Conservation (phyloP, 306 rosid genomes). For the Abrus pulchellus region DNA sequence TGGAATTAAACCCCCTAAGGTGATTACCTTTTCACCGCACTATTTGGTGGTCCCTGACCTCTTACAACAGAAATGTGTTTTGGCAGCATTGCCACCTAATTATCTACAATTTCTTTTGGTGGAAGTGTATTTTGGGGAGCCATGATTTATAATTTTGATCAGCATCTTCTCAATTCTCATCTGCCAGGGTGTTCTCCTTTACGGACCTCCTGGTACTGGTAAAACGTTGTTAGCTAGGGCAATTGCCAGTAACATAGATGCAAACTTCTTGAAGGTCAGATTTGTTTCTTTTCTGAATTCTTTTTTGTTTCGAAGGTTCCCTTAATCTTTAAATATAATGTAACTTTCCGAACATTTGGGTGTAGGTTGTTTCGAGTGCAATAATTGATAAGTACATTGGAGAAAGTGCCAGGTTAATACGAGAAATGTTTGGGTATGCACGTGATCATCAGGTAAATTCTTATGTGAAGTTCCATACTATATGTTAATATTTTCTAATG, state of each 20-base stretch:
- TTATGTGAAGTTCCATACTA: slow-evolving; percentile 23
- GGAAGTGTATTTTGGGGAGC: slow-evolving; percentile 22
- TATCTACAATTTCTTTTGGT: not conserved
- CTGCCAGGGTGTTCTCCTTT: slow-evolving; percentile 92
- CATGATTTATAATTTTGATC: slow-evolving; percentile 35
- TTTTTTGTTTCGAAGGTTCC: slow-evolving; percentile 11
- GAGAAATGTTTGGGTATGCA: slow-evolving; percentile 99
- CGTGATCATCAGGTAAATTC: slow-evolving; percentile 93
- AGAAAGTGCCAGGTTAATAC: slow-evolving; percentile 92
- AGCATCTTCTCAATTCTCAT: slow-evolving; percentile 34
- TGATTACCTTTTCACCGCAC: slow-evolving; percentile 38
- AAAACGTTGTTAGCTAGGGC: slow-evolving; percentile 97
- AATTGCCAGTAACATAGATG: slow-evolving; percentile 96
- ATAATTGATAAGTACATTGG: slow-evolving; percentile 95
- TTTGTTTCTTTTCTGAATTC: slow-evolving; percentile 10
- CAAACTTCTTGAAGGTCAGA: slow-evolving; percentile 89
- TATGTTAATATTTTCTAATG: slow-evolving; percentile 8
- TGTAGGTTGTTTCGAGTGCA: slow-evolving; percentile 96
- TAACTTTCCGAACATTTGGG: slow-evolving; percentile 23
- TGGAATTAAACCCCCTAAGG: slow-evolving; percentile 99
- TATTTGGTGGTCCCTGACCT: slow-evolving; percentile 12
- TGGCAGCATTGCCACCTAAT: not conserved
- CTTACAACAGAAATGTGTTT: not conserved
- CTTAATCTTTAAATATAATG: slow-evolving; percentile 11
- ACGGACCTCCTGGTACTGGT: slow-evolving; percentile 98